A percentile compares a stretch with the other conserved stretches of the same genome.
These are phyloP conservation scores for Xylaria sp. DNA, from an alignment of 2,329 filamentous ascomycete genomes.

Conservation along the genomic window DNA sequence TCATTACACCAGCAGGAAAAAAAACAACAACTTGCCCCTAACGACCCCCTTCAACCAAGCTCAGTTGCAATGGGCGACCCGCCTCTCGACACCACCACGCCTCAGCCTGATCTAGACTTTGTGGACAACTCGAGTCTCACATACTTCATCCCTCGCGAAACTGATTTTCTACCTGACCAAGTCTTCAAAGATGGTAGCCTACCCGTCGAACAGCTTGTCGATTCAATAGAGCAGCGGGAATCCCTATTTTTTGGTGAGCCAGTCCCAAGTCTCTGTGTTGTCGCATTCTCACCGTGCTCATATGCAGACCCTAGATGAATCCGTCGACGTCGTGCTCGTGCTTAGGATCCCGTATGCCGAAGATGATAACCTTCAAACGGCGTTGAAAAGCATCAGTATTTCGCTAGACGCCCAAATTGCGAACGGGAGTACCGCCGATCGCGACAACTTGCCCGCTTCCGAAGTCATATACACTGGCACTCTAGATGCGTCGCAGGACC, in stretches of 20 bases:
- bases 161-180: slow-evolving; percentile 65
- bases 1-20: background rate
- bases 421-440: slow-evolving; percentile 65
- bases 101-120: slow-evolving; percentile 57
- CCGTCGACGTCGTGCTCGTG: slow-evolving; percentile 74
- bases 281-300: slow-evolving; percentile 59
- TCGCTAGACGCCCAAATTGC: slow-evolving; percentile 74
- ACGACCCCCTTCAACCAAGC: background rate
- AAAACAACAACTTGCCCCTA: background rate
- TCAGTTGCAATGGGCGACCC: slow-evolving; percentile 44
- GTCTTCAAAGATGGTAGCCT: slow-evolving; percentile 58
- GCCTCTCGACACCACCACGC: slow-evolving; percentile 50
- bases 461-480: slow-evolving; percentile 71
- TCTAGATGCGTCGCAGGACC: slow-evolving; percentile 62
- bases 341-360: slow-evolving; percentile 72
- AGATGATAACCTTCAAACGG: slow-evolving; percentile 66
- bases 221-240: slow-evolving; percentile 70
- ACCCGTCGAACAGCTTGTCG: slow-evolving; percentile 61
- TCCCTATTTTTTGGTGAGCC: slow-evolving; percentile 77
- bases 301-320: slow-evolving; percentile 74
- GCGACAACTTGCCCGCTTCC: slow-evolving; percentile 59
- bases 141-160: slow-evolving; percentile 69
- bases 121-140: slow-evolving; percentile 69
- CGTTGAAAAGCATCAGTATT: slow-evolving; percentile 71
- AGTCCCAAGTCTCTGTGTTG: slow-evolving; percentile 44